Evolutionary conservation across 2,329 filamentous ascomycete species (phyloP).

Genomic region (Arthroderma sp.): DNA sequence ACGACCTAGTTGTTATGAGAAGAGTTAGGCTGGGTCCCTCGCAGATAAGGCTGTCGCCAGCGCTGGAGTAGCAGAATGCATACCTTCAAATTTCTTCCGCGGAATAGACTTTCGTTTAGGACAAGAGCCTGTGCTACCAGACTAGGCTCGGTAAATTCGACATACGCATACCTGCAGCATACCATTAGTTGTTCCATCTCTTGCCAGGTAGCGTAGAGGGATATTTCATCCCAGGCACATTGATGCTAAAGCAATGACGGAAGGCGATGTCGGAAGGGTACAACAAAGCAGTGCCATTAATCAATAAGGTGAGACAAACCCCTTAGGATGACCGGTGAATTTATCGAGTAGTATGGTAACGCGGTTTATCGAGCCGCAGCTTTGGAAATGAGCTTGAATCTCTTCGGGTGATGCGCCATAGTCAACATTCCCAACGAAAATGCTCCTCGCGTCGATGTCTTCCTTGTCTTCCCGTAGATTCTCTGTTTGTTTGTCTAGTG

Average conservation of each 20-base stretch:
- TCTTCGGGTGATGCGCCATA: conserved; percentile 95
- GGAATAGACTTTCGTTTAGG: conserved; percentile 91
- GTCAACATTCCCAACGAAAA: conserved; percentile 98
- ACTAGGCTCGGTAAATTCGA: conserved; percentile 91
- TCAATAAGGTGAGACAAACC: conserved; percentile 45
- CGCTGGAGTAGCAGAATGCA: conserved; percentile 12
- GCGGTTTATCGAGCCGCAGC: conserved; percentile 91
- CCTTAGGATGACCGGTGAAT: conserved; percentile 98
- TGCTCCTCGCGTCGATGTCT: conserved; percentile 85
- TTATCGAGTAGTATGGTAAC: conserved; percentile 97
- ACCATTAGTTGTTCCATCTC: conserved; percentile 31
- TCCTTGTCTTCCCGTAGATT: conserved; percentile 85
- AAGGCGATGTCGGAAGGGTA: conserved; percentile 5
- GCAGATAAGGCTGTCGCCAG: background rate
- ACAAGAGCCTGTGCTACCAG: conserved; percentile 87
- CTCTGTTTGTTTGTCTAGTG: conserved; percentile 70
- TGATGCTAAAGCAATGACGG: background rate
- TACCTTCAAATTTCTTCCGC: conserved; percentile 91
- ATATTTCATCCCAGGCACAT: conserved; percentile 11
- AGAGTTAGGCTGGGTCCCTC: background rate
- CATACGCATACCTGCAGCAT: conserved; percentile 76
- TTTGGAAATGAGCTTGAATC: conserved; percentile 96
- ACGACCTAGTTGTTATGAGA: conserved; percentile 44
- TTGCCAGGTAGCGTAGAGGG: conserved; percentile 43
- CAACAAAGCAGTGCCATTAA: background rate